Evolutionary conservation across 495 filamentous ascomycete genomes (phyloP).

Genomic region (Xylaria curta): DNA sequence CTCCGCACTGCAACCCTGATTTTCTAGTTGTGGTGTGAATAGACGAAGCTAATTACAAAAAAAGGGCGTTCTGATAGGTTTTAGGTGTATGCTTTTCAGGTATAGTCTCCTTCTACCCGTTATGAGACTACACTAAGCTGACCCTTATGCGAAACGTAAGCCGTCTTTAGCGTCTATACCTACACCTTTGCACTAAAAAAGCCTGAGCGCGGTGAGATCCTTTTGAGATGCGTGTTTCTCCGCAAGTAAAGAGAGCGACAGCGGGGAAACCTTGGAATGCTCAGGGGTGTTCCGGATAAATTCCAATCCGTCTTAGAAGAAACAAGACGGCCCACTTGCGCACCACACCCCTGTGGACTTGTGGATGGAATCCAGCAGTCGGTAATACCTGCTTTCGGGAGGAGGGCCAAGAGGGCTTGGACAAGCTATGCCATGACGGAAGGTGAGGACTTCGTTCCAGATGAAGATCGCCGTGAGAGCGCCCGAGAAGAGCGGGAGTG

Average conservation of each 20-base stretch:
- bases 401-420: not conserved
- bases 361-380: not conserved
- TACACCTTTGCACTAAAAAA: not conserved
- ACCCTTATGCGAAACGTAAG: not conserved
- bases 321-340: slow-evolving; percentile 8
- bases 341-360: not conserved
- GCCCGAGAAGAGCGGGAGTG: not conserved
- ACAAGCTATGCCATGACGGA: slow-evolving; percentile 23
- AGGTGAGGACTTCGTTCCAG: slow-evolving; percentile 16
- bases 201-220: slow-evolving; percentile 10
- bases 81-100: not conserved
- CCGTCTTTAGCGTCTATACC: not conserved
- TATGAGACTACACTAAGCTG: slow-evolving; percentile 17
- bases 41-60: slow-evolving; percentile 13
- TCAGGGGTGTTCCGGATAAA: slow-evolving; percentile 23
- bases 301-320: slow-evolving; percentile 7
- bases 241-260: not conserved
- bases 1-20: slow-evolving; percentile 24
- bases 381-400: not conserved
- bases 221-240: slow-evolving; percentile 10
- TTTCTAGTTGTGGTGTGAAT: slow-evolving; percentile 1
- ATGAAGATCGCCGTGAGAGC: not conserved
- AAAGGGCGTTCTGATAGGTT: not conserved
- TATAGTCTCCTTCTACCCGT: not conserved
- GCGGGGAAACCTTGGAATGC: slow-evolving; percentile 21